phyloP scores from a whole-genome alignment of 345 rosid genomes.

The Trapa incisa region DNA sequence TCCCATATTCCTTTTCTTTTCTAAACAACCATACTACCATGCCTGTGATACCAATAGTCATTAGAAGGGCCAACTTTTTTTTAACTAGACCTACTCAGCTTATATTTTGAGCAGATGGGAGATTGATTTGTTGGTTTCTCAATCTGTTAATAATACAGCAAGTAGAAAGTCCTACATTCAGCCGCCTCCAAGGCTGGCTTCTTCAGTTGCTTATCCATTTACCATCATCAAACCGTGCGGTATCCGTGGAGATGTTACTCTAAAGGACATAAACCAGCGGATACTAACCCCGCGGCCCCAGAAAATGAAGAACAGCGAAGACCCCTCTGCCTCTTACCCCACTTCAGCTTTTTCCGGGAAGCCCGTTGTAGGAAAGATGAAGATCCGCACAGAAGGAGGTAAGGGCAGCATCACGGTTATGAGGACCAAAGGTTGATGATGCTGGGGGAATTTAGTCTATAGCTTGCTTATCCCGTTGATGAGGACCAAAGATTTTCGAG shows the following conservation, averaged over 20 bases:
- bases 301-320: slow-evolving; percentile 37
- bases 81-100: too few species aligned
- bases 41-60: not conserved
- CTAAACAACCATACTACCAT: not conserved
- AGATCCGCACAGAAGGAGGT: slow-evolving; percentile 93
- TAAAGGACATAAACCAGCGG: slow-evolving; percentile 88
- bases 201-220: slow-evolving; percentile 81
- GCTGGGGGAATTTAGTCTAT: too few species aligned
- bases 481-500: too few species aligned
- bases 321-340: slow-evolving; percentile 41
- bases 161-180: slow-evolving; percentile 60
- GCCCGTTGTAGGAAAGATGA: slow-evolving; percentile 95
- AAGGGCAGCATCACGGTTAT: slow-evolving; percentile 96
- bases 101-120: not conserved
- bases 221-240: slow-evolving; percentile 90
- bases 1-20: not conserved
- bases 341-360: slow-evolving; percentile 98
- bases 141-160: slow-evolving; percentile 13
- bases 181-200: slow-evolving; percentile 55
- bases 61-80: too few species aligned
- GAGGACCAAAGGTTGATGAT: slow-evolving; percentile 72
- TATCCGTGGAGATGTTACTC: slow-evolving; percentile 71
- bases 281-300: slow-evolving; percentile 55
- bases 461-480: too few species aligned
- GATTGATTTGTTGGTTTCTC: not conserved